A percentile compares a stretch with the other conserved stretches of the same genome.
These are phyloP conservation scores for Dioszegia hungarica DNA, from an alignment of 768 basidiomycete species.

Conservation along the genomic window DNA sequence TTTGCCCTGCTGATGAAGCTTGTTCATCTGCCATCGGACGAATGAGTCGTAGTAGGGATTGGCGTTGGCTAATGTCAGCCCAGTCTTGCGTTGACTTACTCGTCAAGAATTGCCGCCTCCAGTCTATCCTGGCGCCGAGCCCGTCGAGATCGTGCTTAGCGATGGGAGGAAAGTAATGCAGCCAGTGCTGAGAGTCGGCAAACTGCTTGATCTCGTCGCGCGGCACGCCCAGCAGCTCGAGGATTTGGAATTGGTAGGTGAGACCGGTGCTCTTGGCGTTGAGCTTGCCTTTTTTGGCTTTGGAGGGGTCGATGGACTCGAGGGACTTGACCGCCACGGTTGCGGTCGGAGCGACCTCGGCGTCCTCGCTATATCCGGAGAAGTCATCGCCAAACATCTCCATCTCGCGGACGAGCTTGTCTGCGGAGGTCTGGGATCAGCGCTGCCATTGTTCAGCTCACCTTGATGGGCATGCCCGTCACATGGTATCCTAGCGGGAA, in stretches of 20 bases:
- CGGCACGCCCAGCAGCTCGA: conserved; percentile 88
- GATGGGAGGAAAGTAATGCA: conserved; percentile 91
- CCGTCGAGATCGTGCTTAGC: conserved; percentile 81
- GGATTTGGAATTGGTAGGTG: conserved; percentile 97
- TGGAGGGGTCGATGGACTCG: conserved; percentile 51
- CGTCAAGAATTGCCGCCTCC: conserved; percentile 90
- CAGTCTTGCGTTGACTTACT: conserved; percentile 48
- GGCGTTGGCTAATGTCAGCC: conserved; percentile 56
- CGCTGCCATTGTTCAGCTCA: conserved; percentile 49
- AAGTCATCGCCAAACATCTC: conserved; percentile 91
- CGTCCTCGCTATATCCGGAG: conserved; percentile 57
- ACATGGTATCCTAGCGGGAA: conserved; percentile 98
- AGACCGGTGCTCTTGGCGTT: conserved; percentile 87
- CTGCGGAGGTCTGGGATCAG: conserved; percentile 71
- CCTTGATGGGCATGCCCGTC: conserved; percentile 99
- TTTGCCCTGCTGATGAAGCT: conserved; percentile 75
- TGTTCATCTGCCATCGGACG: conserved; percentile 97
- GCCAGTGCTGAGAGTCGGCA: conserved; percentile 90
- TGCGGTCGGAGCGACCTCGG: conserved; percentile 47
- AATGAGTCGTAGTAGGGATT: conserved; percentile 98
- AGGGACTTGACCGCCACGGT: conserved; percentile 49
- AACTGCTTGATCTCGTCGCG: conserved; percentile 89
- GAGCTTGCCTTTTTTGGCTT: conserved; percentile 93
- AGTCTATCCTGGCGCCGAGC: conserved; percentile 94
- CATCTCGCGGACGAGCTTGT: conserved; percentile 96